Conservation (phyloP, 805 yeast genomes). For the Candida endomychidarum region DNA sequence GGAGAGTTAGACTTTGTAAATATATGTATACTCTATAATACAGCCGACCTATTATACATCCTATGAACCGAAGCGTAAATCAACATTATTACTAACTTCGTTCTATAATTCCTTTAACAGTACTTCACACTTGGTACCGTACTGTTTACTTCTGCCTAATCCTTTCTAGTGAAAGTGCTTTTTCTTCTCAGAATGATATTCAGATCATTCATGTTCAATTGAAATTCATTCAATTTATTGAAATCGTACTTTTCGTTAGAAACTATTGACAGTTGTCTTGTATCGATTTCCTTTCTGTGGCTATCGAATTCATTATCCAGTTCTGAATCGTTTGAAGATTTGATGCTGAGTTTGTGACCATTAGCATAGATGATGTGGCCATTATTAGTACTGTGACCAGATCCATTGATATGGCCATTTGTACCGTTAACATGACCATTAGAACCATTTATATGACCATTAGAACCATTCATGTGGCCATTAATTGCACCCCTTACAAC, state of each 20-base stretch:
- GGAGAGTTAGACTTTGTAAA: too few relatives aligned
- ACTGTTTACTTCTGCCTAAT: neutral
- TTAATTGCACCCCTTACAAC: too few relatives aligned
- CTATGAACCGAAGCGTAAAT: neutral
- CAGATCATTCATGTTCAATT: slow-evolving; percentile 62
- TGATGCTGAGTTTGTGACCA: slow-evolving; percentile 18
- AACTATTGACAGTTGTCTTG: slow-evolving; percentile 40
- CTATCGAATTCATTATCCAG: slow-evolving; percentile 19
- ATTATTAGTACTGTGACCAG: too few relatives aligned
- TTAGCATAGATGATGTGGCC: slow-evolving; percentile 26
- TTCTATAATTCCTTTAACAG: too few relatives aligned
- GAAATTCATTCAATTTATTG: slow-evolving; percentile 41
- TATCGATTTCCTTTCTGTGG: slow-evolving; percentile 26
- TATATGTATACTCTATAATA: slow-evolving; percentile 6
- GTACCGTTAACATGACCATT: too few relatives aligned
- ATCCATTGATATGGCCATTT: too few relatives aligned
- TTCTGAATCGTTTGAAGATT: slow-evolving; percentile 13
- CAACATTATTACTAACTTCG: too few relatives aligned
- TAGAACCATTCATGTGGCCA: too few relatives aligned
- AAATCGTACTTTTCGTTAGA: slow-evolving; percentile 33
- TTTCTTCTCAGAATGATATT: slow-evolving; percentile 60
- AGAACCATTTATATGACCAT: too few relatives aligned
- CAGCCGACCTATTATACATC: neutral
- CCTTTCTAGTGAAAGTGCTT: slow-evolving; percentile 11
- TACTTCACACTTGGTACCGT: too few relatives aligned